phyloP scores from a whole-genome alignment of 2,329 filamentous ascomycete species.

The Cryphonectria nitschkei region DNA sequence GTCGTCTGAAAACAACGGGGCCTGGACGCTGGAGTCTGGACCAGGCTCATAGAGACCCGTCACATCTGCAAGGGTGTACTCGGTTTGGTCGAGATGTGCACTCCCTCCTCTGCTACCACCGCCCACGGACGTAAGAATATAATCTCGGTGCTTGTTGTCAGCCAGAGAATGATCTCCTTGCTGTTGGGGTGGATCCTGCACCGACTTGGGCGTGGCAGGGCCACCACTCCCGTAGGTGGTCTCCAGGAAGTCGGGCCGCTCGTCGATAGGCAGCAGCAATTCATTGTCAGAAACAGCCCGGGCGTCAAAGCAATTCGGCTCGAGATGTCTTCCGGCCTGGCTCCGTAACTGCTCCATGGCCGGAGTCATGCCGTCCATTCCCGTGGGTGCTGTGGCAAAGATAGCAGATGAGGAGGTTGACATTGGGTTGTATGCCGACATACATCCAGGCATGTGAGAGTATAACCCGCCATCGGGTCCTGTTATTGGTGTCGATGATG shows the following conservation, averaged over 20 bases:
- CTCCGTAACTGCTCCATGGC: neutral
- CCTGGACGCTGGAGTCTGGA: slow-evolving; percentile 13
- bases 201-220: slow-evolving; percentile 19
- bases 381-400: neutral
- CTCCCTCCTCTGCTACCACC: neutral
- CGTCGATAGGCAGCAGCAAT: neutral
- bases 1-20: slow-evolving; percentile 17
- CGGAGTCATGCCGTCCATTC: neutral
- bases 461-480: slow-evolving; percentile 1
- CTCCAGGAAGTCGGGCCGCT: neutral
- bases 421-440: neutral
- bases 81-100: neutral
- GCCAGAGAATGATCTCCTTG: neutral
- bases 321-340: neutral
- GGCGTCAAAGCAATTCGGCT: slow-evolving; percentile 3
- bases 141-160: slow-evolving; percentile 7
- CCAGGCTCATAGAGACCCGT: slow-evolving; percentile 31
- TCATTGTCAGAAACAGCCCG: neutral
- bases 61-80: slow-evolving; percentile 31
- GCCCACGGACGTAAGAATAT: neutral
- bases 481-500: neutral
- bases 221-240: slow-evolving; percentile 6
- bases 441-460: slow-evolving; percentile 3
- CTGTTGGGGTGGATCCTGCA: neutral
- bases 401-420: neutral